A percentile compares a stretch with the other conserved stretches of the same genome.
Evolutionary conservation across 305 asterid species (phyloP).

Genomic region (Fraxinus greggii): DNA sequence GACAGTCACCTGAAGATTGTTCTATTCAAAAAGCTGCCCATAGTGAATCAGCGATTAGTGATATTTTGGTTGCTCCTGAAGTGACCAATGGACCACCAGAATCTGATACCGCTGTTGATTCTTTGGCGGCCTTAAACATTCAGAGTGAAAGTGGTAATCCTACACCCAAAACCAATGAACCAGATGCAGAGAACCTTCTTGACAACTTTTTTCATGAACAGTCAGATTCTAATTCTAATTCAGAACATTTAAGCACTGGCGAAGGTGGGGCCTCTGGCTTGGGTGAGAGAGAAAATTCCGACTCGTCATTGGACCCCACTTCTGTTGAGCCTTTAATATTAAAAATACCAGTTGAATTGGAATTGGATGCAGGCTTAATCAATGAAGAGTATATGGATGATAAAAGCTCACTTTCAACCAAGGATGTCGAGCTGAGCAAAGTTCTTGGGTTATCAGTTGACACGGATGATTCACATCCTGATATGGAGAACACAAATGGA

Average conservation of each 20-base stretch:
- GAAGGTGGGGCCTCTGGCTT: constrained; percentile 32
- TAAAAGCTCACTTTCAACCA: constrained; percentile 34
- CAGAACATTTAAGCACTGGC: constrained; percentile 33
- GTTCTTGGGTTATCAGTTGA: constrained; percentile 35
- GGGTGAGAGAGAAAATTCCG: constrained; percentile 31
- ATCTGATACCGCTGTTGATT: constrained; percentile 36
- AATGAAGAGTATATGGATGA: constrained; percentile 35
- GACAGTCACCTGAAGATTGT: constrained; percentile 40
- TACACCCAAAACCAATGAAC: neutral
- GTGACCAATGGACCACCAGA: constrained; percentile 37
- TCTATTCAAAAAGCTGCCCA: constrained; percentile 31
- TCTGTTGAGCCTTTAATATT: constrained; percentile 33
- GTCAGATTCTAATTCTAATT: constrained; percentile 35
- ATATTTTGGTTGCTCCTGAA: constrained; percentile 42
- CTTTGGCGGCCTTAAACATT: constrained; percentile 35
- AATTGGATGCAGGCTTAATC: constrained; percentile 35
- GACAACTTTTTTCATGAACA: constrained; percentile 30
- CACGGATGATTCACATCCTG: constrained; percentile 33
- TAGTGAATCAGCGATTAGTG: constrained; percentile 38
- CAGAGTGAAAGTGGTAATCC: constrained; percentile 24
- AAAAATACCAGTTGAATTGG: constrained; percentile 29
- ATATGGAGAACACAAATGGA: constrained; percentile 28
- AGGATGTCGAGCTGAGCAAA: constrained; percentile 24
- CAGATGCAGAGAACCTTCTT: constrained; percentile 19
- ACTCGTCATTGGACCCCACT: constrained; percentile 35